Percentiles rank a stretch among this genome's conserved stretches.
Evolutionary conservation across 2,329 filamentous ascomycete genomes (phyloP).

Genomic region (Harringtonia lauricola): DNA sequence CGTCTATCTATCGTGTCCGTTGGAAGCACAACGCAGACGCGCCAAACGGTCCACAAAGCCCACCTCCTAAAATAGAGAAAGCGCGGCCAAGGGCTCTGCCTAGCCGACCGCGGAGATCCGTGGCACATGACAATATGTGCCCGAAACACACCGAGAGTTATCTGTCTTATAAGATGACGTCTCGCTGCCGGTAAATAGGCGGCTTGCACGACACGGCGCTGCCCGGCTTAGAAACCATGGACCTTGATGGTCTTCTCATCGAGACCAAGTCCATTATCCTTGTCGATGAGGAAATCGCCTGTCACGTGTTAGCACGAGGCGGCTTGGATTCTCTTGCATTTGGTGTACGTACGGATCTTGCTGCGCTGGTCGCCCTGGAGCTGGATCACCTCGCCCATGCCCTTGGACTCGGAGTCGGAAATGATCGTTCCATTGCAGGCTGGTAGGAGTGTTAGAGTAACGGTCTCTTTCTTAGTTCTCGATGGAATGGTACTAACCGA

Average conservation of each 20-base stretch:
- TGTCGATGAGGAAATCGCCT: constrained; percentile 92
- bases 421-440: constrained; percentile 15
- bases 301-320: constrained; percentile 32
- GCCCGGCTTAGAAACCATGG: constrained; percentile 47
- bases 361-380: constrained; percentile 97
- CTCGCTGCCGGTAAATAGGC: neutral
- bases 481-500: constrained; percentile 1
- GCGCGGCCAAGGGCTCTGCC: neutral
- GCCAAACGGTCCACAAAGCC: neutral
- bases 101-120: neutral
- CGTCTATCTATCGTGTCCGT: neutral
- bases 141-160: neutral
- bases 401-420: constrained; percentile 14
- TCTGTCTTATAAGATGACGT: neutral
- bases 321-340: neutral
- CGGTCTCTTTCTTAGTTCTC: neutral
- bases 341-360: constrained; percentile 11
- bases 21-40: neutral
- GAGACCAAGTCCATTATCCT: constrained; percentile 87
- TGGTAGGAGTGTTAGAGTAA: constrained; percentile 1
- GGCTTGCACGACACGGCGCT: constrained; percentile 2
- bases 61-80: neutral
- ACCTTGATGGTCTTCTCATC: constrained; percentile 97
- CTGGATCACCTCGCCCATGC: constrained; percentile 46
- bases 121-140: neutral